Conservation (phyloP, 495 filamentous ascomycete species). For the Letharia columbiana region DNA sequence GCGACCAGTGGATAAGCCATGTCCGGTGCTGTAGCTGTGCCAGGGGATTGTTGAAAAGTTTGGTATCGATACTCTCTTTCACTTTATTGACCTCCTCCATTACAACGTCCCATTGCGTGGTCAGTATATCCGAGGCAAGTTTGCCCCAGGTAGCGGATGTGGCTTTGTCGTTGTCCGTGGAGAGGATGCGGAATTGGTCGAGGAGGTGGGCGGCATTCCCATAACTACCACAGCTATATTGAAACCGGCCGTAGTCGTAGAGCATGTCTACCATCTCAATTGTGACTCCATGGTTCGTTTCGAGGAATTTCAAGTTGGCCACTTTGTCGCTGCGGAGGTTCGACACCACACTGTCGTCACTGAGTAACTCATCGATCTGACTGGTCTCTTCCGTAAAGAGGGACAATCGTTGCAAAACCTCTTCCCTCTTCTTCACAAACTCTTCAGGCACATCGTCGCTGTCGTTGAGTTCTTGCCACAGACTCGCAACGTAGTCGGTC, state of each 20-base stretch:
- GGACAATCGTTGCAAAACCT: conserved; percentile 72
- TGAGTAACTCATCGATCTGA: conserved; percentile 76
- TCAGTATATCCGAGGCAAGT: conserved; percentile 86
- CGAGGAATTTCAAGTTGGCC: conserved; percentile 90
- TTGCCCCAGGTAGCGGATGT: conserved; percentile 93
- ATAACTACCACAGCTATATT: conserved; percentile 95
- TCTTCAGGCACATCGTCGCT: conserved; percentile 71
- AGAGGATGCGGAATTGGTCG: conserved; percentile 93
- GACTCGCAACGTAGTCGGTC: conserved; percentile 86
- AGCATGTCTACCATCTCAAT: conserved; percentile 89
- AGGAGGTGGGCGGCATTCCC: conserved; percentile 76
- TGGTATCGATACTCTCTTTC: conserved; percentile 83
- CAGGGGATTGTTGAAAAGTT: conserved; percentile 90
- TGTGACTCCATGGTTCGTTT: conserved; percentile 89
- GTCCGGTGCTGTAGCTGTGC: conserved; percentile 90
- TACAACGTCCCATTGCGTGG: conserved; percentile 86
- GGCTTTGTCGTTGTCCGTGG: conserved; percentile 95
- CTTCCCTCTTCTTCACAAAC: conserved; percentile 77
- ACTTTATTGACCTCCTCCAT: conserved; percentile 93
- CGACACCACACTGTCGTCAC: conserved; percentile 75
- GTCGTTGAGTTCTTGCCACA: conserved; percentile 79
- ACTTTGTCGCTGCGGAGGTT: conserved; percentile 91
- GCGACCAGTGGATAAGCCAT: conserved; percentile 95
- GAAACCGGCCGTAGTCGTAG: conserved; percentile 88
- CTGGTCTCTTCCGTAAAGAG: conserved; percentile 73